Evolutionary conservation across 2,329 filamentous ascomycete genomes (phyloP).

Genomic region (Aspergillus transmontanensis): DNA sequence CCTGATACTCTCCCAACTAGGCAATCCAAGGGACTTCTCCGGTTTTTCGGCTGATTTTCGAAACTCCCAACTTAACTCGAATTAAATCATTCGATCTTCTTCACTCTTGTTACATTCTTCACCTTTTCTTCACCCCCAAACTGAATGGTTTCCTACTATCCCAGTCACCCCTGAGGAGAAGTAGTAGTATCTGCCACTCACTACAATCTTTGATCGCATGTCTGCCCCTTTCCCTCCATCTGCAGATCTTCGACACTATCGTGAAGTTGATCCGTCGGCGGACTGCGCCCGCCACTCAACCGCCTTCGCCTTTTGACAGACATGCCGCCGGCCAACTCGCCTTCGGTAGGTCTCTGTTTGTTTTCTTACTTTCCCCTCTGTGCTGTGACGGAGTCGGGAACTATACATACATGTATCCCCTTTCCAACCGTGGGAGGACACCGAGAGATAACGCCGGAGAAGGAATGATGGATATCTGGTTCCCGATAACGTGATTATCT

Average conservation of each 20-base stretch:
- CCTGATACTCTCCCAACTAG: neutral
- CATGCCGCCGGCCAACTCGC: slow-evolving; percentile 49
- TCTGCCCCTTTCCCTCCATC: neutral
- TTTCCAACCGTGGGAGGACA: neutral
- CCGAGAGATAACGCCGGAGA: neutral
- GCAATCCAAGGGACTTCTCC: neutral
- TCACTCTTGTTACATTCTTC: neutral
- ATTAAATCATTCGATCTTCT: neutral
- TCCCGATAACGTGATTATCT: neutral
- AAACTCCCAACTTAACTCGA: neutral
- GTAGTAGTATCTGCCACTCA: neutral
- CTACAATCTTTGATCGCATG: neutral
- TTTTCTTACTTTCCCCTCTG: slow-evolving; percentile 1
- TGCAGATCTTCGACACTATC: neutral
- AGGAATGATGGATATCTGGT: neutral
- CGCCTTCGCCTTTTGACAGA: slow-evolving; percentile 14
- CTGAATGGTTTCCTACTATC: neutral
- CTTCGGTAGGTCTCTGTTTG: slow-evolving; percentile 39
- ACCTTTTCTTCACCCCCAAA: neutral
- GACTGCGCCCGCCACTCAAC: slow-evolving; percentile 6
- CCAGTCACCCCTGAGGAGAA: neutral
- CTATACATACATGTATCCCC: neutral
- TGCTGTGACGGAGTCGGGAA: neutral
- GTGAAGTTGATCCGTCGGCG: slow-evolving; percentile 4
- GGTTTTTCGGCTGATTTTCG: neutral